Conservation (phyloP, 768 basidiomycete genomes). For the Pleurotus tuber-regium region DNA sequence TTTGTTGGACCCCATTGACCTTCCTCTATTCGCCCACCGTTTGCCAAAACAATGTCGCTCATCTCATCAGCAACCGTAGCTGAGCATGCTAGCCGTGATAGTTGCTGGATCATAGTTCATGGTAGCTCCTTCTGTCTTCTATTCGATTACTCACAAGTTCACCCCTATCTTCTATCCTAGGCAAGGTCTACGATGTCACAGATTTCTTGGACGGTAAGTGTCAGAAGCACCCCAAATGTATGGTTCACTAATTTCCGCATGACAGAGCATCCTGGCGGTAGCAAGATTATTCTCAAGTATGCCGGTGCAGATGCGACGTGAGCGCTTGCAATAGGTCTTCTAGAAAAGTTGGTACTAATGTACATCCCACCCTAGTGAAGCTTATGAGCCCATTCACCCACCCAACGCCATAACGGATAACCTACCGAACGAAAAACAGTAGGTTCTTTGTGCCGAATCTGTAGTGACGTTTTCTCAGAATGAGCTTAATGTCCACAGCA, state of each 20-base stretch:
- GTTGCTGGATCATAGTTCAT: conserved; percentile 85
- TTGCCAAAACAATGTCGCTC: conserved; percentile 12
- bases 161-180: conserved; percentile 29
- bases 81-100: conserved; percentile 54
- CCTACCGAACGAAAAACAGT: conserved; percentile 86
- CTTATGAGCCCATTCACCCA: conserved; percentile 90
- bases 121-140: conserved; percentile 33
- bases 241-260: no score
- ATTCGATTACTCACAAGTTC: not conserved
- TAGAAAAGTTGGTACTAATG: conserved; percentile 9
- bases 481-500: conserved; percentile 28
- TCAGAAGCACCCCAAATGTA: no score
- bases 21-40: conserved; percentile 33
- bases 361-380: conserved; percentile 40
- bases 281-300: conserved; percentile 82
- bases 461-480: not conserved
- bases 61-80: conserved; percentile 52
- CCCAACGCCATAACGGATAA: conserved; percentile 76
- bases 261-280: conserved; percentile 49
- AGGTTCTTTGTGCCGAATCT: conserved; percentile 18
- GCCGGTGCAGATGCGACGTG: conserved; percentile 90
- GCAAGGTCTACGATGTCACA: conserved; percentile 76
- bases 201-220: conserved; percentile 69
- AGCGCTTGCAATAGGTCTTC: conserved; percentile 20
- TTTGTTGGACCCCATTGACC: not conserved